Base-by-base conservation (phyloP, 805 yeast genomes). In the Candida tallmaniae region DNA sequence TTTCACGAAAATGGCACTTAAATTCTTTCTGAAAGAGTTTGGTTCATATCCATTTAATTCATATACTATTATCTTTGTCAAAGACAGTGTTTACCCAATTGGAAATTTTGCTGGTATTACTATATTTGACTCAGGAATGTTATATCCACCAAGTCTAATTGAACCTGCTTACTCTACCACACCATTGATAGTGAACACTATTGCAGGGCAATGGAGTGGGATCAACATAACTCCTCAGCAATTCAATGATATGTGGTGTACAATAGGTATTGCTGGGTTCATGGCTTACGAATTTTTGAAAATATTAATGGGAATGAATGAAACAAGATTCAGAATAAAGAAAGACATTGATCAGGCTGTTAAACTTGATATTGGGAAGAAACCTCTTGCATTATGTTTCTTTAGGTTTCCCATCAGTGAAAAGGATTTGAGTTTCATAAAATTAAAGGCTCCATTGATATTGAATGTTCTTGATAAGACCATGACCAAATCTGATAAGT, bases 401-500 rank as follows among this genome's bases (percentile, higher is more conserved):
- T 71, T 79, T 39, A 56, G 74, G 21, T 81, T 70, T 42, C 96
- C 96, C 0, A 57, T 88, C 4, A 44, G 55, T 0, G 76, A 70
- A 11, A 59, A 62, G 13, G 94, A 85, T 46, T 56, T 90, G 5
- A 70, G 67, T 0, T 90, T 90, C 48, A 58, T 90, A 14, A 70
- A 71, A 28, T 60, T 90, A 31, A 93, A 93, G 50, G 80, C 96
- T 0, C 96, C 97, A 0, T 63, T 89, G 33, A 89, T 93, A 1
- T 54, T 93, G 30, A 83, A 76, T 48, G 88, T 90, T 25, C 63
- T 93, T 19, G 97, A 93, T 52, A 74, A 85, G 30, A 70, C 98
- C 42, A 87, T 93, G 95, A 89, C 96, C 1, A 93, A 93, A 52
- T 87, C 97, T 1, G 97, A 94, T 53, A 81, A 89, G 42, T 83